These are phyloP conservation scores for Prunus davidiana DNA, from an alignment of 306 rosid species.

Conservation along the genomic window DNA sequence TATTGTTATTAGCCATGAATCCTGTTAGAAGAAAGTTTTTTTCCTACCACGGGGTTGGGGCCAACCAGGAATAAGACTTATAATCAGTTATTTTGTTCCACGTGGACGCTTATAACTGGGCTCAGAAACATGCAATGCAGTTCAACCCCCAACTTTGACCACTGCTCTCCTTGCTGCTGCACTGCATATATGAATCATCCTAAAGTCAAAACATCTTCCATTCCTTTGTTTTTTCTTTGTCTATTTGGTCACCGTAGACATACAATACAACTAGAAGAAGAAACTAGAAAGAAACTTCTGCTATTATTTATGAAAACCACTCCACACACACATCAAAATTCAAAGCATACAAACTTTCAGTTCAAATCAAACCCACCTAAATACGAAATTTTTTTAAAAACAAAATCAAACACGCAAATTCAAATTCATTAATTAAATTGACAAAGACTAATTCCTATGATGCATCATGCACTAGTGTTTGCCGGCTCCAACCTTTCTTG, in stretches of 20 bases:
- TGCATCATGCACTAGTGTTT: neutral
- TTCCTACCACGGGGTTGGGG: too few species aligned
- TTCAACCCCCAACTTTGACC: constrained; percentile 24
- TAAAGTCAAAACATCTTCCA: neutral
- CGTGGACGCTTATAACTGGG: neutral
- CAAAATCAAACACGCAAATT: constrained; percentile 13
- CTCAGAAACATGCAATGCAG: neutral
- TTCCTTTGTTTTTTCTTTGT: neutral
- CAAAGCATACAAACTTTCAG: neutral
- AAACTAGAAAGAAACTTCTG: too few species aligned
- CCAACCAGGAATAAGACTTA: neutral
- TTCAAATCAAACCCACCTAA: neutral
- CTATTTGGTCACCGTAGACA: too few species aligned
- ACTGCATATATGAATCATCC: neutral
- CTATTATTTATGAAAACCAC: too few species aligned
- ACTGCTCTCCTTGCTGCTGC: too few species aligned
- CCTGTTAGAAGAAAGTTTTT: too few species aligned
- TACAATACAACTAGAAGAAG: too few species aligned
- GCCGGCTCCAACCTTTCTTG: neutral
- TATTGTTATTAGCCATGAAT: too few species aligned
- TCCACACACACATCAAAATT: too few species aligned
- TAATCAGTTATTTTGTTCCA: neutral
- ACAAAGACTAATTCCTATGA: neutral
- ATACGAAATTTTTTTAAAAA: neutral
- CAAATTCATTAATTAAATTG: neutral